Conservation (phyloP, 1,284 basidiomycete genomes). For the Golubevia pallescens region DNA sequence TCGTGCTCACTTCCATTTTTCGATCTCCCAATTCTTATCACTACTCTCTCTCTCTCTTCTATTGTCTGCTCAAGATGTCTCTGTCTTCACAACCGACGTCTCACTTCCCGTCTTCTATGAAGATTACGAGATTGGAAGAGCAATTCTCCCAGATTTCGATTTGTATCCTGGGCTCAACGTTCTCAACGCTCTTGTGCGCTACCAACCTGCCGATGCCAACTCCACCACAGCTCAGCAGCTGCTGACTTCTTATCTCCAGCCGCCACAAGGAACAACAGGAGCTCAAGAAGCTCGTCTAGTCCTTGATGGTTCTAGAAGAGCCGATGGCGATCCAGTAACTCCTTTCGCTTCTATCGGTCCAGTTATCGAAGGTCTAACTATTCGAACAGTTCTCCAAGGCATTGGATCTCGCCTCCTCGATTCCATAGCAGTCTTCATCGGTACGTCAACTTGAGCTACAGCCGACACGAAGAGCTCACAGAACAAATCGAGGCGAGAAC, state of each 20-base stretch:
- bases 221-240: constrained; percentile 30
- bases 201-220: constrained; percentile 32
- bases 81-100: constrained; percentile 35
- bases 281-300: constrained; percentile 9
- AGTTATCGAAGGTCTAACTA: constrained; percentile 30
- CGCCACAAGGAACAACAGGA: constrained; percentile 18
- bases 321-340: constrained; percentile 16
- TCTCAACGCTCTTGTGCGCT: constrained; percentile 39
- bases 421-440: neutral
- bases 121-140: constrained; percentile 29
- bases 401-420: constrained; percentile 38
- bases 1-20: too few species aligned
- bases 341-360: constrained; percentile 50
- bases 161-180: constrained; percentile 43
- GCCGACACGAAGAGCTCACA: too few species aligned
- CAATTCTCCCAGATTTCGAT: constrained; percentile 36
- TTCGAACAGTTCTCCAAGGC: constrained; percentile 29
- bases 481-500: neutral
- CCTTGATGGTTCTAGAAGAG: neutral
- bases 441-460: constrained; percentile 1
- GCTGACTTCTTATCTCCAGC: constrained; percentile 35
- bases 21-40: neutral
- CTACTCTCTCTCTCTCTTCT: neutral
- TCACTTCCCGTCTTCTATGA: constrained; percentile 36
- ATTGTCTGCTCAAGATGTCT: constrained; percentile 20